These are phyloP conservation scores for Aureobasidium musti DNA, from an alignment of 2,329 filamentous ascomycete species.

Conservation along the genomic window DNA sequence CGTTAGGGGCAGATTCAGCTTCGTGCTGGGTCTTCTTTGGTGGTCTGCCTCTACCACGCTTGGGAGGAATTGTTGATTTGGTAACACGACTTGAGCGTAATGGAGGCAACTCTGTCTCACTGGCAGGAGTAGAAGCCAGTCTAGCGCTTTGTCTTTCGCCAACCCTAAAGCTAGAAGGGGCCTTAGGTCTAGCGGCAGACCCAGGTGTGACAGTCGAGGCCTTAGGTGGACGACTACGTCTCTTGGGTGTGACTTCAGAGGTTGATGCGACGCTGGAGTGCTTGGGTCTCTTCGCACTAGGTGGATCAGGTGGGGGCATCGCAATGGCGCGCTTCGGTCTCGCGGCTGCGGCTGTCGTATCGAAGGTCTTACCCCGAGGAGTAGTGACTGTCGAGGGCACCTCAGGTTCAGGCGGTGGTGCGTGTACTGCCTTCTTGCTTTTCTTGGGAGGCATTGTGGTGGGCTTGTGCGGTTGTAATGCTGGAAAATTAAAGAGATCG, in stretches of 20 bases:
- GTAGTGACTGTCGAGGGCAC: conserved; percentile 33
- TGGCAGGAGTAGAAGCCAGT: conserved; percentile 15
- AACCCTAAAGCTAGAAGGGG: neutral
- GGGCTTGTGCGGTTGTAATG: neutral
- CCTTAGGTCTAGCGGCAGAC: neutral
- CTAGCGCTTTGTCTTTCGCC: conserved; percentile 30
- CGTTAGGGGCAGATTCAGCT: conserved; percentile 3
- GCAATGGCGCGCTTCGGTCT: conserved; percentile 28
- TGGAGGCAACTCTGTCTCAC: neutral
- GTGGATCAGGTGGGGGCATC: conserved; percentile 16
- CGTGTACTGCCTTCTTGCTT: neutral
- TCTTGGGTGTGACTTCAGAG: conserved; percentile 34
- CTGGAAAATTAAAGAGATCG: neutral
- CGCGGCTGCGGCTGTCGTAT: conserved; percentile 36
- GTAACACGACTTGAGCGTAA: neutral
- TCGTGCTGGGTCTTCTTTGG: conserved; percentile 18
- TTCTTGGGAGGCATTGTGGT: conserved; percentile 30
- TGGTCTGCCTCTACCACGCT: conserved; percentile 34
- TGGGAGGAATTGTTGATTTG: conserved; percentile 5
- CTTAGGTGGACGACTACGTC: conserved; percentile 38
- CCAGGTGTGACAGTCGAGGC: neutral
- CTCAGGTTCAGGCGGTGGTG: neutral
- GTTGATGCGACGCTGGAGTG: neutral
- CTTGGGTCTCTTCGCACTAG: conserved; percentile 25
- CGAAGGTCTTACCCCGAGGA: conserved; percentile 35